Conservation (phyloP, 495 filamentous ascomycete species). For the Usnea hakonensis region DNA sequence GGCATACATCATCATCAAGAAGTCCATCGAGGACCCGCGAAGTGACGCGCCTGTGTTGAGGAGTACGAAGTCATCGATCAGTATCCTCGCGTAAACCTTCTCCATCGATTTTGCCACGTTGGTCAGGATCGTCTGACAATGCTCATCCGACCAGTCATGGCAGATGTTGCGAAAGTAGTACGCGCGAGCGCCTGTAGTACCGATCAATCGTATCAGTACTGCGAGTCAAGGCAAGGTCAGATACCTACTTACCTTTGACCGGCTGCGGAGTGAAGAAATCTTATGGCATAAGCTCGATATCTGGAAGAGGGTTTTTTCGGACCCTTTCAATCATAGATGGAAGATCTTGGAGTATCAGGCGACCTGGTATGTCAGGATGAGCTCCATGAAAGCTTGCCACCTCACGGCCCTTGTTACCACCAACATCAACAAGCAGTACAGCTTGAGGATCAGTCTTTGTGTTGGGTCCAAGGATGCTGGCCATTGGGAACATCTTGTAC, state of each 20-base stretch:
- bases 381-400: constrained; percentile 28
- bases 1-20: constrained; percentile 35
- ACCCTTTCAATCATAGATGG: constrained; percentile 31
- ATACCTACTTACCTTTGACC: constrained; percentile 33
- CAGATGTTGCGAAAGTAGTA: too few relatives aligned
- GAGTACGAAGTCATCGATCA: constrained; percentile 40
- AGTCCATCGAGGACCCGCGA: constrained; percentile 29
- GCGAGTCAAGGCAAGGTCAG: background rate
- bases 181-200: too few relatives aligned
- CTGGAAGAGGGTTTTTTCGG: constrained; percentile 25
- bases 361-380: constrained; percentile 32
- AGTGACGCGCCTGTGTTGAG: constrained; percentile 32
- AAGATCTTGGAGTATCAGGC: constrained; percentile 46
- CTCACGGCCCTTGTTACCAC: constrained; percentile 39
- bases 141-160: too few relatives aligned
- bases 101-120: constrained; percentile 31
- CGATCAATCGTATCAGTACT: background rate
- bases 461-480: constrained; percentile 20
- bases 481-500: constrained; percentile 26
- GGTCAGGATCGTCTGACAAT: constrained; percentile 24
- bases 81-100: constrained; percentile 40
- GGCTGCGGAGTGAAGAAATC: constrained; percentile 40
- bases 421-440: constrained; percentile 37
- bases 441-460: constrained; percentile 23
- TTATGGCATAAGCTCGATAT: constrained; percentile 31